Base-by-base conservation (phyloP, 2,329 filamentous ascomycete genomes). In the Leptographium wingfieldii region DNA sequence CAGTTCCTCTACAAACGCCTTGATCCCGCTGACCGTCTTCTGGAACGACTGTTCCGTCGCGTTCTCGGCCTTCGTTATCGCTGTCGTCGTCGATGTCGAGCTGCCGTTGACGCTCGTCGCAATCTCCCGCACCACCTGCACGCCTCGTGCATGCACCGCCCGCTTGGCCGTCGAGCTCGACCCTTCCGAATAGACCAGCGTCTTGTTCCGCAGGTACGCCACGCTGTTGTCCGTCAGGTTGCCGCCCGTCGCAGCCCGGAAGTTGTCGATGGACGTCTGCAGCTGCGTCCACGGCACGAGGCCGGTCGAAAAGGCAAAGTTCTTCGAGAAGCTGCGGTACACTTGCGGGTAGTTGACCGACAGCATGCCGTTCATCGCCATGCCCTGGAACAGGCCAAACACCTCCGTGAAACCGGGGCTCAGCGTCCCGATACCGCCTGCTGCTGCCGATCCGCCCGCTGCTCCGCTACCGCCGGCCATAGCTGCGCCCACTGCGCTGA, bases 321-420 rank as follows among this genome's bases (percentile, higher is more conserved):
- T 97, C 75, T 89, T 89, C 63, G 87, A 77, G 73, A 96, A 99
- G 71, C 85, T 92, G 66, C 86, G 84, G 75, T 97, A 97, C 46
- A 97, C 84, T 43, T 83, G 78, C 4, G 94, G 94, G 66, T 96
- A 91, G 67, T 86, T 83, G 67, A 95, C 92, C 62, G 89, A 95
- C 71, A 96, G 80, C 94, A 97, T 97, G 65, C 94, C 92, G 72
- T 94, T 96, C 77, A 94, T 87, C 33, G 94, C 91, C 79, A 97
- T 88, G 56, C 87, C 86, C 73, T 97, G 92, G 72, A 97, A 96
- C 83, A 89, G 95, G 63, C 86, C 85, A 65, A 96, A 81, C 55
- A 95, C 85, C 68, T 96, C 90, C 53, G 80, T 80, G 70, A 97
- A 96, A 58, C 86, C 89, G 31, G 94, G 94, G 66, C 90, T 94